phyloP scores from a whole-genome alignment of 148 eudicot species.

The Gaultheria prostrata region DNA sequence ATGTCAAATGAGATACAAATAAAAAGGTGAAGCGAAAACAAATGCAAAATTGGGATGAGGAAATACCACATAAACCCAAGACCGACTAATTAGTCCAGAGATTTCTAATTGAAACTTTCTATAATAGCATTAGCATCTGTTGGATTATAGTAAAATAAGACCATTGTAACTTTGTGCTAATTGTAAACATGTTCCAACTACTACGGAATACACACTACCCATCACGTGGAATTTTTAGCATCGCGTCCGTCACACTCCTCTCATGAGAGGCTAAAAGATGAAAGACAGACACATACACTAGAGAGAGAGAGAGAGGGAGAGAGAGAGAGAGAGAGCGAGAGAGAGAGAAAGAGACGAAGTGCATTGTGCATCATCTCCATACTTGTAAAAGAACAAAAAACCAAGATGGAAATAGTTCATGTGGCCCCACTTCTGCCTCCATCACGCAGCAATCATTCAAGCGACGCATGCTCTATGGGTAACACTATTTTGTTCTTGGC shows the following conservation, averaged over 20 bases:
- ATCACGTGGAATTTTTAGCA: background rate
- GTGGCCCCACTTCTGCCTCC: slow-evolving; percentile 2
- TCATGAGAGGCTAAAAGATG: background rate
- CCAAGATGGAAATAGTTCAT: background rate
- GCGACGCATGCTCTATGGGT: background rate
- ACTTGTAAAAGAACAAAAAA: background rate
- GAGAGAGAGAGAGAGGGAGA: no score
- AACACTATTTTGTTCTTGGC: background rate
- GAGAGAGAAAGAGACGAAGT: background rate
- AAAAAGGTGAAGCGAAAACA: background rate
- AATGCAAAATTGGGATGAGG: background rate
- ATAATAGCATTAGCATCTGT: background rate
- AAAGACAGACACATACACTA: background rate
- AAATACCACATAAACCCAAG: background rate
- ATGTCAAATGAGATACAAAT: background rate
- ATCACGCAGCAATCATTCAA: background rate
- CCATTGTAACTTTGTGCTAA: background rate
- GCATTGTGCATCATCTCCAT: background rate
- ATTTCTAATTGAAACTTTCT: slow-evolving; percentile 6
- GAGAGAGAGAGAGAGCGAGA: no score
- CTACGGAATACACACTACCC: background rate
- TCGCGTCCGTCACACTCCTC: background rate
- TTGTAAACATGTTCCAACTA: background rate
- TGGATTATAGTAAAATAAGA: background rate
- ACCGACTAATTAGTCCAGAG: background rate